phyloP scores from a whole-genome alignment of 2,329 filamentous ascomycete species.

The Emergomyces orientalis region DNA sequence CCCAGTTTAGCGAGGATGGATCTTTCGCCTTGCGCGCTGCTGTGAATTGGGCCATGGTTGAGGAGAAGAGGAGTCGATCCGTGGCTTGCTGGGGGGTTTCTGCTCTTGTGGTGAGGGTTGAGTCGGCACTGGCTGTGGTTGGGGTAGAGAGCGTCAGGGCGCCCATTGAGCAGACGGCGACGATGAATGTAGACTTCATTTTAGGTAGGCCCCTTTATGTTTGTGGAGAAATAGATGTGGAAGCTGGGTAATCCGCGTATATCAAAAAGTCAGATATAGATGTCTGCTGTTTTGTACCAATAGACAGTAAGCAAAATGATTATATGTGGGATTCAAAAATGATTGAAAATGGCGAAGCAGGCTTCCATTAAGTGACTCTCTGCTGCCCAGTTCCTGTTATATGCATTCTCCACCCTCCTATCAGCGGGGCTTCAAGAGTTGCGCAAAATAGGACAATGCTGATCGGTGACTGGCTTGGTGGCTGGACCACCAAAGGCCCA shows the following conservation, averaged over 20 bases:
- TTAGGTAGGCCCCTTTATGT: not conserved
- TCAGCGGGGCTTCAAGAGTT: not conserved
- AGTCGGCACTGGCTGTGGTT: not conserved
- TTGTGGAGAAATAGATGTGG: too few relatives aligned
- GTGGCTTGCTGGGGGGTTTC: conserved; percentile 22
- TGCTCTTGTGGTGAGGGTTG: not conserved
- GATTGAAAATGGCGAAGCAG: not conserved
- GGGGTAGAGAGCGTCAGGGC: not conserved
- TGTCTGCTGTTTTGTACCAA: not conserved
- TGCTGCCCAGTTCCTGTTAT: not conserved
- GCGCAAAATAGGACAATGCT: not conserved
- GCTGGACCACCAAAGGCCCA: not conserved
- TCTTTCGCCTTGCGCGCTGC: conserved; percentile 31
- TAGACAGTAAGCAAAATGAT: too few relatives aligned
- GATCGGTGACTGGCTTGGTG: not conserved
- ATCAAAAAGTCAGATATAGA: not conserved
- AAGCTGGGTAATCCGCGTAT: not conserved
- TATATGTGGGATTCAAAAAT: too few relatives aligned
- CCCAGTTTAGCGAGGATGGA: conserved; percentile 34
- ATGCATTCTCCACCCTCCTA: not conserved
- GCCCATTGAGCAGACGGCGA: not conserved
- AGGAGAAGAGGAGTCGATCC: conserved; percentile 41
- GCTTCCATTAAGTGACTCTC: not conserved
- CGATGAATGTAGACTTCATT: not conserved
- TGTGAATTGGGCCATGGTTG: conserved; percentile 37